Conservation (phyloP, 2,329 filamentous ascomycete species). For the Hymenoscyphus repandus region DNA sequence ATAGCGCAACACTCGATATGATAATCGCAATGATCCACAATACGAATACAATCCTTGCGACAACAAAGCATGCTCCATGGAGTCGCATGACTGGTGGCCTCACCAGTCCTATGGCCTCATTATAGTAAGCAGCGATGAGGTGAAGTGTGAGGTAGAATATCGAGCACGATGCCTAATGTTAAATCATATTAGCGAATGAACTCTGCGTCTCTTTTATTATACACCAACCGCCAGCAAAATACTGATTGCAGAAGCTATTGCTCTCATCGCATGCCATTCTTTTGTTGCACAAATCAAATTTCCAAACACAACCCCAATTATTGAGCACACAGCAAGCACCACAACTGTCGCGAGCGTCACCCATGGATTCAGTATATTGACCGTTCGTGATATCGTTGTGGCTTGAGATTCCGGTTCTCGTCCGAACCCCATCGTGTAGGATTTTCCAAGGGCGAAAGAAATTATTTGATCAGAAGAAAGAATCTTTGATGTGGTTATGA, state of each 20-base stretch:
- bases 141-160: constrained; percentile 22
- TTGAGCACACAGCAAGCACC: constrained; percentile 8
- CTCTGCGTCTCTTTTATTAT: neutral
- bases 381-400: constrained; percentile 12
- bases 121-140: constrained; percentile 13
- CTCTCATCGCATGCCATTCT: constrained; percentile 11
- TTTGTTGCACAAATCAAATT: constrained; percentile 6
- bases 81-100: constrained; percentile 18
- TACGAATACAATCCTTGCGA: constrained; percentile 19
- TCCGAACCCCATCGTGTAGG: constrained; percentile 1
- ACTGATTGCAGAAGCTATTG: constrained; percentile 13
- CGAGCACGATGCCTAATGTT: constrained; percentile 17
- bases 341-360: constrained; percentile 16
- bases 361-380: constrained; percentile 15
- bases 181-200: neutral
- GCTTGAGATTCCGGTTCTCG: constrained; percentile 8
- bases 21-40: constrained; percentile 22
- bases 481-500: no score
- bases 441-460: no score
- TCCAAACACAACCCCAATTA: constrained; percentile 13
- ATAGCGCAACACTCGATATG: constrained; percentile 14
- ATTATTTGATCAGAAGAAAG: no score
- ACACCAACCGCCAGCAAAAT: constrained; percentile 21
- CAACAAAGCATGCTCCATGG: constrained; percentile 24
- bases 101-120: constrained; percentile 17